These are phyloP conservation scores for Aspergillus cavernicola DNA, from an alignment of 495 filamentous ascomycete species.

Conservation along the genomic window DNA sequence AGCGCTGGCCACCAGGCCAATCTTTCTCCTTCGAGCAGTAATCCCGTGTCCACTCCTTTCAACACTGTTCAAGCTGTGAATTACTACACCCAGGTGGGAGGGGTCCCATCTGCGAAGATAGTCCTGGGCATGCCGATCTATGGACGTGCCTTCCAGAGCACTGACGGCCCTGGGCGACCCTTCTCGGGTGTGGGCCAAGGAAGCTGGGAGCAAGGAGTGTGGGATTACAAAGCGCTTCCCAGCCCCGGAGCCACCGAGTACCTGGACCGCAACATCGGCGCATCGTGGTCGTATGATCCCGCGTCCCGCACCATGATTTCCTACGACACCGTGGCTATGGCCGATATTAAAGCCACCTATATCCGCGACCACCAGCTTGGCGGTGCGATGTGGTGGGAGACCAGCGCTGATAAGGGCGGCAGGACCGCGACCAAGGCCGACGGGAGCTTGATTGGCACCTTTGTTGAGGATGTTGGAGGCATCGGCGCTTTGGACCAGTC, in stretches of 20 bases:
- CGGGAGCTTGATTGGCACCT: constrained; percentile 60
- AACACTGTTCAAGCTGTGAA: constrained; percentile 41
- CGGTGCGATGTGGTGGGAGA: constrained; percentile 95
- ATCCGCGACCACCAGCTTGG: constrained; percentile 63
- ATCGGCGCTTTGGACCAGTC: constrained; percentile 49
- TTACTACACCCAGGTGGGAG: constrained; percentile 57
- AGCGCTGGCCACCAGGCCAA: constrained; percentile 80
- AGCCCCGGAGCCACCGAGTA: constrained; percentile 38
- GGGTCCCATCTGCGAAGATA: constrained; percentile 66
- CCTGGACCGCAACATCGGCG: constrained; percentile 38
- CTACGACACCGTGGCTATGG: constrained; percentile 68
- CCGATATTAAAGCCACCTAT: constrained; percentile 61
- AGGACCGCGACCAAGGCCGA: constrained; percentile 38
- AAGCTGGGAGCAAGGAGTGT: constrained; percentile 75
- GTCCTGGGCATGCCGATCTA: constrained; percentile 86
- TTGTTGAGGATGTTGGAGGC: constrained; percentile 51
- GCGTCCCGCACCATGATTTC: constrained; percentile 60
- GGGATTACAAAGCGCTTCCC: constrained; percentile 71
- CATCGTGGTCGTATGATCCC: constrained; percentile 71
- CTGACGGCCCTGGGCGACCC: constrained; percentile 64
- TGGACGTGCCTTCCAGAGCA: constrained; percentile 75
- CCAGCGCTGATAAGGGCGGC: constrained; percentile 66
- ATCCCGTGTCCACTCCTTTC: constrained; percentile 57
- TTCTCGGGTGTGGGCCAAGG: constrained; percentile 66
- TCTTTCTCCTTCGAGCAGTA: constrained; percentile 52